Percentiles rank a stretch among this genome's conserved stretches.
Evolutionary conservation across 2,329 filamentous ascomycete species (phyloP).

Genomic region (Cladophialophora exuberans): DNA sequence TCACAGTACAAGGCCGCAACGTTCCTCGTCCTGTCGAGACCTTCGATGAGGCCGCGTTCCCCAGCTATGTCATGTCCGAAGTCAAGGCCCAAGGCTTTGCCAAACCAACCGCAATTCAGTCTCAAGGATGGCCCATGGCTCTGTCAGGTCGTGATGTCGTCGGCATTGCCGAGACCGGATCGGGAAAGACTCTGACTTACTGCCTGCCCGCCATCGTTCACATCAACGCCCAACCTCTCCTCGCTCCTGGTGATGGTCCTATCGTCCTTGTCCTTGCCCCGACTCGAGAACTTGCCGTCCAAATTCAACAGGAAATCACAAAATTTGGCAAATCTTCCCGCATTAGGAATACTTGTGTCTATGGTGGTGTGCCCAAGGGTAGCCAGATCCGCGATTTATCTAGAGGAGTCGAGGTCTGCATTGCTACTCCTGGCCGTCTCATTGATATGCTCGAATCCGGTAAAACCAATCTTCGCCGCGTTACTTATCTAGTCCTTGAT

Average conservation of each 20-base stretch:
- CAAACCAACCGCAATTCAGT: slow-evolving; percentile 92
- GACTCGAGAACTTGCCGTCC: slow-evolving; percentile 95
- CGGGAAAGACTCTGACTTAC: slow-evolving; percentile 98
- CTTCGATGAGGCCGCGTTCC: slow-evolving; percentile 97
- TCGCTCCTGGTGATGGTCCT: slow-evolving; percentile 91
- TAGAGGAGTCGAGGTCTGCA: slow-evolving; percentile 96
- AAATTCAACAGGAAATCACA: slow-evolving; percentile 98
- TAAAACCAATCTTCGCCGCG: slow-evolving; percentile 96
- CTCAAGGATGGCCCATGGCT: slow-evolving; percentile 98
- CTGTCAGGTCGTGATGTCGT: slow-evolving; percentile 97
- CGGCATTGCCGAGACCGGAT: slow-evolving; percentile 98
- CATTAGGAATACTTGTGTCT: slow-evolving; percentile 98
- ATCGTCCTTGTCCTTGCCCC: slow-evolving; percentile 96
- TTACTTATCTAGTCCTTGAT: slow-evolving; percentile 97
- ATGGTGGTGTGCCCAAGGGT: slow-evolving; percentile 97
- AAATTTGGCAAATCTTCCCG: slow-evolving; percentile 98
- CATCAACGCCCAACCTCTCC: slow-evolving; percentile 97
- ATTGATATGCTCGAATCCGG: slow-evolving; percentile 98
- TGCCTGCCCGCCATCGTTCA: slow-evolving; percentile 97
- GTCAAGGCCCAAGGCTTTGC: slow-evolving; percentile 98
- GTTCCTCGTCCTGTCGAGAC: slow-evolving; percentile 94
- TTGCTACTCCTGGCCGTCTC: slow-evolving; percentile 94
- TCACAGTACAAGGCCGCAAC: slow-evolving; percentile 76
- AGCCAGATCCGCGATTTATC: slow-evolving; percentile 94
- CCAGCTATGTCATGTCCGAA: slow-evolving; percentile 94